phyloP scores from a whole-genome alignment of 164 flowering plant species.

The Euptelea pleiosperma region DNA sequence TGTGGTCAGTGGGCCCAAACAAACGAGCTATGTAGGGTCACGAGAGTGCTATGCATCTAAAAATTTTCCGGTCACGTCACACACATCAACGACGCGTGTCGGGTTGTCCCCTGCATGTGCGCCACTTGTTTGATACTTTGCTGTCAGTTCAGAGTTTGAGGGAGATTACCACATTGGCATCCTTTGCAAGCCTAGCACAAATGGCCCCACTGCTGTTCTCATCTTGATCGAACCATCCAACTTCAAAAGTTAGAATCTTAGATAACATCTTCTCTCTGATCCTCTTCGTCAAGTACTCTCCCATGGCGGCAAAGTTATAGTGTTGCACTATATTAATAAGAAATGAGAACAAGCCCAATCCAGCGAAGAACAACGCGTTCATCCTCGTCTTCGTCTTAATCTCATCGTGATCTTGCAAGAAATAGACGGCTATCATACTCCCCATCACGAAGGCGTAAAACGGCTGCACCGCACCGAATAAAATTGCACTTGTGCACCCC shows the following conservation, averaged over 20 bases:
- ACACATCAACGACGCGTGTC: no score
- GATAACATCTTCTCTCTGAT: conserved; percentile 74
- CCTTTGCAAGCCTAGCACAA: conserved; percentile 80
- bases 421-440: conserved; percentile 64
- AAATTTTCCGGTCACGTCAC: no score
- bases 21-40: no score
- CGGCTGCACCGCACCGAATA: conserved; percentile 80
- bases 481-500: conserved; percentile 53
- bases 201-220: conserved; percentile 76
- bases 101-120: no score
- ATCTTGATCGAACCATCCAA: conserved; percentile 84
- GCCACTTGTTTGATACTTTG: no score
- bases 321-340: conserved; percentile 57
- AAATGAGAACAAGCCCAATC: conserved; percentile 51
- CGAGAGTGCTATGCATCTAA: no score
- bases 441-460: conserved; percentile 66
- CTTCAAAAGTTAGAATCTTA: conserved; percentile 79
- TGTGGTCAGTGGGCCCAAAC: no score
- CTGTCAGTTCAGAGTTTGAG: neutral
- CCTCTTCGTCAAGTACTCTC: conserved; percentile 77
- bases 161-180: conserved; percentile 62
- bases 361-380: conserved; percentile 44
- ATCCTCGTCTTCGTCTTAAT: conserved; percentile 47
- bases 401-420: conserved; percentile 46
- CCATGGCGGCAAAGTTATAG: conserved; percentile 79